Percentiles rank a stretch among this genome's conserved stretches.
Conservation (phyloP, 2,329 filamentous ascomycete genomes). For the Blumeriella jaapii region DNA sequence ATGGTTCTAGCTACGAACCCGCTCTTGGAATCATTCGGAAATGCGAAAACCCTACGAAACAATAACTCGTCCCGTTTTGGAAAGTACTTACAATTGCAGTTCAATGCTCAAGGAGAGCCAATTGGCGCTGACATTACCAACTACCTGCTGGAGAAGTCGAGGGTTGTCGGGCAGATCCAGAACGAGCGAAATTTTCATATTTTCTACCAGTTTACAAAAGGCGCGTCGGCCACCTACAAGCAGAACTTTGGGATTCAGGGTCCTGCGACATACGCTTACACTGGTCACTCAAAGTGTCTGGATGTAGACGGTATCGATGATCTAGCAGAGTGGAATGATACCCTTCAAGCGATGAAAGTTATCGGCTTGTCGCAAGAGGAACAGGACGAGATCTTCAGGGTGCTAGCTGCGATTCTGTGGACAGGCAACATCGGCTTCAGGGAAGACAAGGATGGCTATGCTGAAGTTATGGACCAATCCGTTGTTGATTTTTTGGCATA, state of each 20-base stretch:
- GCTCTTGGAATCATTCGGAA: conserved; percentile 92
- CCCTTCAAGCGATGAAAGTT: conserved; percentile 84
- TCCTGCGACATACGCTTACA: conserved; percentile 88
- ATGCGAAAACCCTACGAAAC: conserved; percentile 94
- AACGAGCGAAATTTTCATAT: conserved; percentile 99
- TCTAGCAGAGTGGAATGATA: conserved; percentile 76
- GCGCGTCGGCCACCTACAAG: conserved; percentile 75
- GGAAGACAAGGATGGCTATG: conserved; percentile 84
- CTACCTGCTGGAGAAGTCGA: conserved; percentile 88
- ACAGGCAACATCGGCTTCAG: conserved; percentile 85
- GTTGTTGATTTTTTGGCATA: conserved; percentile 94
- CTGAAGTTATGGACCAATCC: conserved; percentile 74
- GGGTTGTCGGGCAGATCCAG: conserved; percentile 86
- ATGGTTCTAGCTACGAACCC: conserved; percentile 99
- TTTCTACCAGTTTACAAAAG: conserved; percentile 98
- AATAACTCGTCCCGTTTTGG: conserved; percentile 98
- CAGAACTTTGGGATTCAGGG: conserved; percentile 84
- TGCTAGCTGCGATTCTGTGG: conserved; percentile 87
- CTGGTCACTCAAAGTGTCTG: conserved; percentile 86
- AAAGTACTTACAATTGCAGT: conserved; percentile 96
- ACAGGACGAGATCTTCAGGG: conserved; percentile 93
- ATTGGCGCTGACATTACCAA: conserved; percentile 97
- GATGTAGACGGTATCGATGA: conserved; percentile 94
- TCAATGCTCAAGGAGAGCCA: conserved; percentile 83
- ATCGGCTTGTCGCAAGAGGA: conserved; percentile 82